Base-by-base conservation (phyloP, 192 early-diverging fungal species). In the Dimargaris xerosporica region DNA sequence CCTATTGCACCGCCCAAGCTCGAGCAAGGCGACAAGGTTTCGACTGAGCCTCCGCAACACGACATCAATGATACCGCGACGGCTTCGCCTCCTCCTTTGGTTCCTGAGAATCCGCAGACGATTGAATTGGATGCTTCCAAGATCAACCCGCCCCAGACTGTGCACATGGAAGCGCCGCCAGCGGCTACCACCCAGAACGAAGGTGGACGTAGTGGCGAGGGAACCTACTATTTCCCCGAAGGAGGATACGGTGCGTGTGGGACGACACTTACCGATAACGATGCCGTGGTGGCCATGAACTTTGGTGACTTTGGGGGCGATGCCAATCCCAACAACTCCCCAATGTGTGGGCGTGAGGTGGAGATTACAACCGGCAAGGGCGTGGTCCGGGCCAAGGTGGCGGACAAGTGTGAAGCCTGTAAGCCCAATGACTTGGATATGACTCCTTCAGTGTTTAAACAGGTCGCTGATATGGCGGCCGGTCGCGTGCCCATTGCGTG, bases 261-360 rank as follows among this genome's bases (percentile, higher is more conserved):
- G 7, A n/a, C 54, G 19, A 64, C 51, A 21, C 73, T 78, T 63
- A 64, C 59, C 17, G 75, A 78, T 12, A 54, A 34, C 46, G 74
- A 83, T 23, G 28, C 75, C 23, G 72, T 83, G 65, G 79, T 69
- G 10, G 82, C 82, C 9, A 74, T 83, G 29, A 80, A 77, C 61
- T 72, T 71, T 12, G 74, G 71, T 19, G 76, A 80, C 64, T 79
- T 78, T 65, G 74, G 70, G 6, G 62, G 69, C 3, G 63, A 31
- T 44, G 69, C 73, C 11, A 80, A 80, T 55, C 46, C 46, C 17
- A 77, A 74, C 47, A 65, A 54, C 9, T 74, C 71, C 30, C 64
- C 69, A 15, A 67, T 61, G 43, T 84, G 82, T 65, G 80, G 80
- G 28, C 66, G 70, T 59, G 66, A 71, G 50, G 72, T 68, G 16